These are phyloP conservation scores for Cercophora scortea DNA, from an alignment of 495 filamentous ascomycete genomes.

Conservation along the genomic window DNA sequence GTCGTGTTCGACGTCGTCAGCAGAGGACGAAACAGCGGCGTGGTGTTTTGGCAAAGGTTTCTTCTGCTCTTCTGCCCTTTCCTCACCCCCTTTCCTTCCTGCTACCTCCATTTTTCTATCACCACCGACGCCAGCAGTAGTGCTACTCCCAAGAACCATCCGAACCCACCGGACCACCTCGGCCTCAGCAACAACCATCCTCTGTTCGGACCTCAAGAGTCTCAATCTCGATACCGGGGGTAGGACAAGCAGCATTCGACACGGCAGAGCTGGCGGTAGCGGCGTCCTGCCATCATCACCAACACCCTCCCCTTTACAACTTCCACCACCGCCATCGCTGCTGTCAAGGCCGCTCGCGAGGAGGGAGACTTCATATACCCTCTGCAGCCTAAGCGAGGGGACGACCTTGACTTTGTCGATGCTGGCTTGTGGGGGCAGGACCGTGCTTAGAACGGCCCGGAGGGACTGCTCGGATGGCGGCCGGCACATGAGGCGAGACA, in stretches of 20 bases:
- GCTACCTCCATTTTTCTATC: not conserved
- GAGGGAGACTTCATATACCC: slow-evolving; percentile 22
- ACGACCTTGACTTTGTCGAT: slow-evolving; percentile 20
- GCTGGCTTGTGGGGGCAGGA: slow-evolving; percentile 16
- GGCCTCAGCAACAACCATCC: slow-evolving; percentile 25
- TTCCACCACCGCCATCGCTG: not conserved
- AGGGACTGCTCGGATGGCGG: slow-evolving; percentile 23
- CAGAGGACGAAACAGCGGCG: no score
- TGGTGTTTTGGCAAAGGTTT: no score
- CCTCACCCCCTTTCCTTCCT: not conserved
- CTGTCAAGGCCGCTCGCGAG: slow-evolving; percentile 21
- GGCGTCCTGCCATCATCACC: not conserved
- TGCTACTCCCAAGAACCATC: not conserved
- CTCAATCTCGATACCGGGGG: slow-evolving; percentile 26
- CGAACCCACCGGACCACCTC: slow-evolving; percentile 23
- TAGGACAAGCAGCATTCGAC: slow-evolving; percentile 22
- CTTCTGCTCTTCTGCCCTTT: not conserved
- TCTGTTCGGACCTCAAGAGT: slow-evolving; percentile 34
- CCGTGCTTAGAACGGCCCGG: slow-evolving; percentile 22
- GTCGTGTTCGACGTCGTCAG: not conserved
- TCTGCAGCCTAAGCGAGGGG: slow-evolving; percentile 22
- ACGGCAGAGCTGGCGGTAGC: no score
- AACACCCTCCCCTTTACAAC: not conserved
- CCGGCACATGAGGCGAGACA: slow-evolving; percentile 25
- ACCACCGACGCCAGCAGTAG: not conserved